Evolutionary conservation across 2,329 filamentous ascomycete genomes (phyloP), one percentile per base, ranked within the genome.

Genomic region (Colletotrichum salicis): DNA sequence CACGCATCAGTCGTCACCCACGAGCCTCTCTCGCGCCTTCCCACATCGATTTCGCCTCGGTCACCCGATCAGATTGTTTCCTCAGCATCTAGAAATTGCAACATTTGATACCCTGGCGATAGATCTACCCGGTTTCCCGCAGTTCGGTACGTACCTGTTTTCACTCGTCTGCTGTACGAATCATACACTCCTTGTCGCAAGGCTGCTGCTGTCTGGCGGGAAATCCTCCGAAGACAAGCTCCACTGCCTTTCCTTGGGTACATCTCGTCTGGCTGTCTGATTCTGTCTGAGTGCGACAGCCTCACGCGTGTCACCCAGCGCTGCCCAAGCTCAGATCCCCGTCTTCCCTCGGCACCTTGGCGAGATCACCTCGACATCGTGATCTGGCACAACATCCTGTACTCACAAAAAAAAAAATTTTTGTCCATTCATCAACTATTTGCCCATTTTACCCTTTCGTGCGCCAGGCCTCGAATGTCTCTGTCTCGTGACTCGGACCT

Each of bases 401-500:
- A 19, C 27, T 37, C 5, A 31, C 35, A n/a, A n/a, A n/a, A n/a
- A n/a, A n/a, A n/a, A n/a, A n/a, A n/a, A n/a, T n/a, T n/a, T n/a
- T n/a, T 72, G 63, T 75, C 74, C 75, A 76, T 73, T 73, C 73
- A 72, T 73, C 70, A 58, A 63, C 71, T 72, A 67, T 65, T 60
- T 63, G 69, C 64, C 54, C 59, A 22, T 19, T 48, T 66, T 64
- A 22, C 58, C 41, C 58, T 41, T 62, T 63, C 61, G 70, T 75
- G 61, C 24, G 61, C 52, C 33, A 45, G 68, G 12, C 45, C 69
- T 54, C 54, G 59, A 69, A 33, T 54, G 48, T 37, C 63, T 61
- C 51, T 67, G 59, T 54, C 59, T 60, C 48, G 65, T 69, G 59
- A 41, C 69, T 69, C 65, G 69, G 65, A 55, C 65, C 69, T 64